These are phyloP conservation scores for Fusarium liriodendri DNA, from an alignment of 2,329 filamentous ascomycete genomes.

Conservation along the genomic window DNA sequence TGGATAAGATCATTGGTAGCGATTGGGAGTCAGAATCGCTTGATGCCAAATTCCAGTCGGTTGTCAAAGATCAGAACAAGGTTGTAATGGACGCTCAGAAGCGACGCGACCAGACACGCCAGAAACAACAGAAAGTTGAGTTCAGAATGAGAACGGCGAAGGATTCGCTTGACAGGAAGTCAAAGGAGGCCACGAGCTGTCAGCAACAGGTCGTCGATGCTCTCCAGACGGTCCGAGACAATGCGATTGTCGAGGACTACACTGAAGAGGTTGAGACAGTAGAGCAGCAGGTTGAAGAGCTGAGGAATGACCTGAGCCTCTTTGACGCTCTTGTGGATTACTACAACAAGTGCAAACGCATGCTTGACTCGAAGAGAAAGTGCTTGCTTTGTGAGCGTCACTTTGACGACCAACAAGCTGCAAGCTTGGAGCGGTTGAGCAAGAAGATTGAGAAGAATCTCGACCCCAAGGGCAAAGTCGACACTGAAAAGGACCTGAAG, in stretches of 20 bases:
- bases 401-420: conserved; percentile 71
- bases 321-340: conserved; percentile 78
- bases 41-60: conserved; percentile 76
- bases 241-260: conserved; percentile 65
- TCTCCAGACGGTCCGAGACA: conserved; percentile 57
- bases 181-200: conserved; percentile 70
- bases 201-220: conserved; percentile 66
- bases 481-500: conserved; percentile 71
- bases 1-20: conserved; percentile 71
- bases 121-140: conserved; percentile 81
- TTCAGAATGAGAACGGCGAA: conserved; percentile 75
- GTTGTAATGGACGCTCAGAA: conserved; percentile 73
- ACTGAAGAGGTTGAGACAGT: conserved; percentile 62
- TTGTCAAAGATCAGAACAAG: conserved; percentile 67
- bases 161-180: conserved; percentile 72
- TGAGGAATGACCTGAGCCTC: conserved; percentile 75
- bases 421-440: conserved; percentile 70
- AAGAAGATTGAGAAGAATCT: conserved; percentile 74
- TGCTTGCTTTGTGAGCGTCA: conserved; percentile 81
- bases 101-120: conserved; percentile 75
- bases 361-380: conserved; percentile 73
- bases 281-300: conserved; percentile 67
- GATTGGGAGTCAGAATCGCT: conserved; percentile 78
- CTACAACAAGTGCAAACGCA: conserved; percentile 74
- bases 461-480: conserved; percentile 70